Evolutionary conservation across 2,329 filamentous ascomycete genomes (phyloP), one percentile per base, ranked within the genome.

Genomic region (Orbilia blumenaviensis): DNA sequence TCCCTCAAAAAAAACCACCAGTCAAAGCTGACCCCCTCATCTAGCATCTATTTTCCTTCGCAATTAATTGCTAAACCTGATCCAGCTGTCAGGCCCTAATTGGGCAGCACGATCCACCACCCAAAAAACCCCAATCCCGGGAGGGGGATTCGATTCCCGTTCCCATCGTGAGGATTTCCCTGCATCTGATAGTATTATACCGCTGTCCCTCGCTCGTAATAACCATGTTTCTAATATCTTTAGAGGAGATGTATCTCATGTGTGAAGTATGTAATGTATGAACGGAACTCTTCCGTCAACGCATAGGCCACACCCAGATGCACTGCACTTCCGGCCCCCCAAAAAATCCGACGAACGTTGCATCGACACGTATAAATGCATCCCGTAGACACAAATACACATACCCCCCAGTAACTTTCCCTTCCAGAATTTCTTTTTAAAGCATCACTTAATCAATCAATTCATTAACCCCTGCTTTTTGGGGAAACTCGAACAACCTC

Each of bases 51-150:
- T n/a, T n/a, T n/a, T n/a, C n/a, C n/a, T n/a, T 56, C 38, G 44
- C 54, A 58, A 66, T n/a, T n/a, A n/a, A n/a, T 56, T 74, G 42
- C 58, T 58, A 58, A 63, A 68, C 71, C 46, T 56, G 34, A 67
- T 75, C 71, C 71, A 75, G 71, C 54, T 75, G 71, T 75, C 71
- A 75, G 71, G 71, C 71, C 71, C 63, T 75, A 68, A 75, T 75
- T 75, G 71, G 71, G 71, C 58, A 75, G 60, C 56, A 48, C 29
- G 9, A 54, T 54, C 48, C 48, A n/a, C 27, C 16, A n/a, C 27
- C 48, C 48, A 36, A 54, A 54, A 27, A 23, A 41, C 36, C 36
- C 14, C 9, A 14, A n/a, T 41, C n/a, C n/a, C n/a, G n/a, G n/a
- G n/a, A n/a, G n/a, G n/a, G n/a, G n/a, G n/a, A n/a, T n/a, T n/a